phyloP scores from a whole-genome alignment of 768 basidiomycete species.

The Hortiboletus flavorubellus region DNA sequence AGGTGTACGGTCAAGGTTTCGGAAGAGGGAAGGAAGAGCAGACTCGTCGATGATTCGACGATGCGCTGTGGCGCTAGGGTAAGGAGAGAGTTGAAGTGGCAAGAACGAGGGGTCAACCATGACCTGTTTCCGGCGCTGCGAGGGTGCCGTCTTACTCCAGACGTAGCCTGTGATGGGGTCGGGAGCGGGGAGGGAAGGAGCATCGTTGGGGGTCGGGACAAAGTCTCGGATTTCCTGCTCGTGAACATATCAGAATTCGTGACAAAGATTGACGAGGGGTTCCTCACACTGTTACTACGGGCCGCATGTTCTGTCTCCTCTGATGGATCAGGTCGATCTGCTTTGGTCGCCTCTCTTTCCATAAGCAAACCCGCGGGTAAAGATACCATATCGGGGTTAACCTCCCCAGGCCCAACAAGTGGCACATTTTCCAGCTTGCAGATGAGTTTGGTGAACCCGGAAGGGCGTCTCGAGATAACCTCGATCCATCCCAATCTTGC shows the following conservation, averaged over 20 bases:
- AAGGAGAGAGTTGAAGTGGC: slow-evolving; percentile 80
- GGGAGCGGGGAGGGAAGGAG: slow-evolving; percentile 40
- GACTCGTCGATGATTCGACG: slow-evolving; percentile 53
- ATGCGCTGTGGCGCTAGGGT: slow-evolving; percentile 43
- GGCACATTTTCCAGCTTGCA: slow-evolving; percentile 89
- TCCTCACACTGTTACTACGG: slow-evolving; percentile 10
- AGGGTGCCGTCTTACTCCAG: slow-evolving; percentile 84
- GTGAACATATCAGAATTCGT: slow-evolving; percentile 5
- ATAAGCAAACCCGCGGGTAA: slow-evolving; percentile 71
- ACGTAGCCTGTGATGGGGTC: slow-evolving; percentile 83
- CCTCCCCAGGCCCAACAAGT: slow-evolving; percentile 78
- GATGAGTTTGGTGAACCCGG: slow-evolving; percentile 82
- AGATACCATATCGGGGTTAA: slow-evolving; percentile 73
- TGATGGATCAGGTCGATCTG: slow-evolving; percentile 27
- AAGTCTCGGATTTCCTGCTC: slow-evolving; percentile 24
- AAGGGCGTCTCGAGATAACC: slow-evolving; percentile 79
- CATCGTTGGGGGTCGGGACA: neutral
- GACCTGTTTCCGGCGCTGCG: slow-evolving; percentile 85
- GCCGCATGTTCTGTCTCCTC: slow-evolving; percentile 14
- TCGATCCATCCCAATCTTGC: slow-evolving; percentile 84
- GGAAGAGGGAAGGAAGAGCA: slow-evolving; percentile 54
- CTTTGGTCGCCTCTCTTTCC: slow-evolving; percentile 48
- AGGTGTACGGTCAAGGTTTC: slow-evolving; percentile 75
- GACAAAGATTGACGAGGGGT: neutral
- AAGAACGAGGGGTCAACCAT: slow-evolving; percentile 82